These are phyloP conservation scores for Trichomonascaceae sp. DNA, from an alignment of 1,139 yeast genomes.

Conservation along the genomic window DNA sequence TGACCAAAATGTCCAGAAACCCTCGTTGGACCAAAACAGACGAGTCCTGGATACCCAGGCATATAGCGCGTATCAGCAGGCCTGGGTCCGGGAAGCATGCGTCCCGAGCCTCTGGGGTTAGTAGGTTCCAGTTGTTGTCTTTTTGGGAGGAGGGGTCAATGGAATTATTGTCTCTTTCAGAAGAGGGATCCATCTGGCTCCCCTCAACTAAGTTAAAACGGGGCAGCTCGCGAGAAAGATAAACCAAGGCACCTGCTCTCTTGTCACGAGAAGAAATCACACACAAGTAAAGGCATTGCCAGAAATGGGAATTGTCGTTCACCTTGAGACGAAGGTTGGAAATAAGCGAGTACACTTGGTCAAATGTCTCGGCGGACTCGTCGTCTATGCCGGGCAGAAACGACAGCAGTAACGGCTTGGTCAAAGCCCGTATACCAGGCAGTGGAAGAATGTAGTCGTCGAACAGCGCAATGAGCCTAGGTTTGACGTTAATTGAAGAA, in stretches of 20 bases:
- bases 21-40: conserved; percentile 74
- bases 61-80: conserved; percentile 57
- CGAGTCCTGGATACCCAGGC: conserved; percentile 49
- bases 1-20: conserved; percentile 64
- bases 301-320: conserved; percentile 60
- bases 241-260: conserved; percentile 69
- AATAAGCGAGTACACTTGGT: conserved; percentile 43
- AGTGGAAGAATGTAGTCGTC: conserved; percentile 43
- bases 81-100: conserved; percentile 42
- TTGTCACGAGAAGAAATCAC: conserved; percentile 69
- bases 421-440: conserved; percentile 35
- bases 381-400: conserved; percentile 85
- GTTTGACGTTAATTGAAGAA: conserved; percentile 81
- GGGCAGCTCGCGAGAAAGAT: conserved; percentile 62
- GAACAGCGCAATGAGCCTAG: conserved; percentile 52
- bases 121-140: no score
- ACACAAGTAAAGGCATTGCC: conserved; percentile 71
- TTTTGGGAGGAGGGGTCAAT: no score
- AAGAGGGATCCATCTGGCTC: conserved; percentile 46
- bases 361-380: conserved; percentile 73
- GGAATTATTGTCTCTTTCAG: no score
- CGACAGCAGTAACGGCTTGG: conserved; percentile 61
- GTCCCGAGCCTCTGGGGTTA: not conserved
- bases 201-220: no score
- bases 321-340: conserved; percentile 47